phyloP scores from a whole-genome alignment of 2,329 filamentous ascomycete species.

The Neofusicoccum umdonicola region DNA sequence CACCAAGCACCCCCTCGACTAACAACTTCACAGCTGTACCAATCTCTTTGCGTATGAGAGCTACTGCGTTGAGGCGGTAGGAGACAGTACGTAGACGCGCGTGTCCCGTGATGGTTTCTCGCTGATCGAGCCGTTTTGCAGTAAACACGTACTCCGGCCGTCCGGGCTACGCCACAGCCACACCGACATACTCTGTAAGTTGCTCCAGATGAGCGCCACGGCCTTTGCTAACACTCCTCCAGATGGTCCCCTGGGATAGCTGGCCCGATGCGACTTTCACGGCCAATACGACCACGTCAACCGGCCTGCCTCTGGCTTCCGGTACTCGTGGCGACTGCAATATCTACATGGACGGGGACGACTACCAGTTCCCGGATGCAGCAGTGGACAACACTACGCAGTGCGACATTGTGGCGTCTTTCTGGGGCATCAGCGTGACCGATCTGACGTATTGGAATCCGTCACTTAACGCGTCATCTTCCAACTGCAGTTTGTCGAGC shows the following conservation, averaged over 20 bases:
- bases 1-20: not conserved
- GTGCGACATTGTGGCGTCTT: not conserved
- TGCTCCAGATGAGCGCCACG: too few relatives aligned
- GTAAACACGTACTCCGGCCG: not conserved
- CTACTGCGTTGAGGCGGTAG: slow-evolving; percentile 37
- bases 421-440: not conserved
- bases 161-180: not conserved
- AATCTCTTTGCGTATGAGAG: slow-evolving; percentile 31
- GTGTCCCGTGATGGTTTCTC: too few relatives aligned
- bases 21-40: slow-evolving; percentile 28
- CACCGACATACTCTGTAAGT: not conserved
- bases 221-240: too few relatives aligned
- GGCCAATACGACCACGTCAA: not conserved
- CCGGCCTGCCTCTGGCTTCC: slow-evolving; percentile 1
- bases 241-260: too few relatives aligned
- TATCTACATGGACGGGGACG: not conserved
- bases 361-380: not conserved
- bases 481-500: not conserved
- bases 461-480: not conserved
- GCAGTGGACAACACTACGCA: not conserved
- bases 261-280: not conserved
- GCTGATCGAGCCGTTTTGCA: slow-evolving; percentile 15
- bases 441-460: not conserved
- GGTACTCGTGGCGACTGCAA: slow-evolving; percentile 6
- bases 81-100: slow-evolving; percentile 23